Evolutionary conservation across 371 early-diverging fungal species (phyloP).

Genomic region (Sanchytrium tribonematis): DNA sequence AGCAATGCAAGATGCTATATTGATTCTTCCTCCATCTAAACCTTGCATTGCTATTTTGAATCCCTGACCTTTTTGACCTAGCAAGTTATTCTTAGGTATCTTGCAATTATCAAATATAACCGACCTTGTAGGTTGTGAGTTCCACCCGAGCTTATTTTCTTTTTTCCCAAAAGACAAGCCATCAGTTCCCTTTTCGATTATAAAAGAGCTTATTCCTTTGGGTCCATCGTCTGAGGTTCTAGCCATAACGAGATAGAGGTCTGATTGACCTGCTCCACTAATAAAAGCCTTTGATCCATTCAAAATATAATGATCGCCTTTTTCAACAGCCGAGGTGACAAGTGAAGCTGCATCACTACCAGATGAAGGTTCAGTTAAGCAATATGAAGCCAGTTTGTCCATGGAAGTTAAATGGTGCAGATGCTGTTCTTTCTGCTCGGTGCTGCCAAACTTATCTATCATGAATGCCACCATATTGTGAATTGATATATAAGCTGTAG

Average conservation of each 20-base stretch:
- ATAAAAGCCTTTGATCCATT: slow-evolving; percentile 51
- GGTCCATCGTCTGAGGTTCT: slow-evolving; percentile 29
- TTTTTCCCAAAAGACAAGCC: slow-evolving; percentile 33
- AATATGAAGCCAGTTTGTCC: slow-evolving; percentile 24
- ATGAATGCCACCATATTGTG: slow-evolving; percentile 37
- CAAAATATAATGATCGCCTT: slow-evolving; percentile 34
- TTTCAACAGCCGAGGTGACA: slow-evolving; percentile 29
- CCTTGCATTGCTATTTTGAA: slow-evolving; percentile 35
- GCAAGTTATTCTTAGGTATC: slow-evolving; percentile 21
- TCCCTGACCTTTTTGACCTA: slow-evolving; percentile 27
- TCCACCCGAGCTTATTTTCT: slow-evolving; percentile 32
- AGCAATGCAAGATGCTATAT: slow-evolving; percentile 18
- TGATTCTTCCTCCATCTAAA: slow-evolving; percentile 28
- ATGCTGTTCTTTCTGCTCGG: slow-evolving; percentile 20
- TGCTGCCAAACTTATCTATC: slow-evolving; percentile 22
- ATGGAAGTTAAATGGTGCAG: slow-evolving; percentile 10
- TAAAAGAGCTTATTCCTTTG: slow-evolving; percentile 24
- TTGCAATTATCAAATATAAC: slow-evolving; percentile 16
- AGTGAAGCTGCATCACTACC: slow-evolving; percentile 45
- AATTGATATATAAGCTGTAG: slow-evolving; percentile 27
- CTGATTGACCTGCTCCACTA: slow-evolving; percentile 25
- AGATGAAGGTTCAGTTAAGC: slow-evolving; percentile 42
- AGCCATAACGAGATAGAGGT: slow-evolving; percentile 30
- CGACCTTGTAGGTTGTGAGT: slow-evolving; percentile 22
- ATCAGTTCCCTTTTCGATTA: slow-evolving; percentile 25